A percentile compares a stretch with the other conserved stretches of the same genome.
These are phyloP conservation scores for Magnolia sinica DNA, from an alignment of 164 flowering plant genomes.

Conservation along the genomic window DNA sequence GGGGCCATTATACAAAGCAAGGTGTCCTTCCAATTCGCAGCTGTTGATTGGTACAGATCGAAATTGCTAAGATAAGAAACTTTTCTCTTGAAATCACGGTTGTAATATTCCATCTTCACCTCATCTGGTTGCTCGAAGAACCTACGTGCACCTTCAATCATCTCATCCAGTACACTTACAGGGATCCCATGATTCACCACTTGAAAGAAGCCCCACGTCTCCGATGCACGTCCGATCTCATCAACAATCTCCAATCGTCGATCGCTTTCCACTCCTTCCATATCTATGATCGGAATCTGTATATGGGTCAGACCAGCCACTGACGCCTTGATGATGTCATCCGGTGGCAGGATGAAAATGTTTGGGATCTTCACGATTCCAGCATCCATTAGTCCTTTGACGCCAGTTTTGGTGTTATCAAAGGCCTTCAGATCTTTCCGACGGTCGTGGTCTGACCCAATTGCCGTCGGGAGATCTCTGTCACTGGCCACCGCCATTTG, in stretches of 20 bases:
- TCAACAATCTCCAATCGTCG: conserved; percentile 14
- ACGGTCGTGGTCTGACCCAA: neutral
- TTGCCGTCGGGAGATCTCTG: neutral
- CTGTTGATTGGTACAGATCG: no score
- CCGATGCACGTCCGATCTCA: conserved; percentile 28
- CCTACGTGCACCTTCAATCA: conserved; percentile 30
- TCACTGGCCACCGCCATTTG: neutral
- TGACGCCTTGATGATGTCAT: neutral
- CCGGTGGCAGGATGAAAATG: conserved; percentile 9
- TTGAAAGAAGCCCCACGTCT: conserved; percentile 52
- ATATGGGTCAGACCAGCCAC: neutral
- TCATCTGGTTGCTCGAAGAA: conserved; percentile 42
- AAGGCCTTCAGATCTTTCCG: conserved; percentile 16
- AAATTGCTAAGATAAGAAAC: no score
- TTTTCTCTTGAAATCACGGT: conserved; percentile 22
- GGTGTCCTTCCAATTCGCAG: no score
- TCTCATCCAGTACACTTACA: conserved; percentile 29
- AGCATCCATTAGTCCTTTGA: conserved; percentile 22
- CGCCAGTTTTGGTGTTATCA: conserved; percentile 20
- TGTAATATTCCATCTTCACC: conserved; percentile 28
- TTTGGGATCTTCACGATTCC: conserved; percentile 14
- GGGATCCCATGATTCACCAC: conserved; percentile 55
- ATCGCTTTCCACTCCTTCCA: conserved; percentile 11
- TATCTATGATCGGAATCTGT: conserved; percentile 31
- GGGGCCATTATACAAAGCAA: no score